These are phyloP conservation scores for Aspergillus pseudoterreus DNA, from an alignment of 2,329 filamentous ascomycete species.

Conservation along the genomic window DNA sequence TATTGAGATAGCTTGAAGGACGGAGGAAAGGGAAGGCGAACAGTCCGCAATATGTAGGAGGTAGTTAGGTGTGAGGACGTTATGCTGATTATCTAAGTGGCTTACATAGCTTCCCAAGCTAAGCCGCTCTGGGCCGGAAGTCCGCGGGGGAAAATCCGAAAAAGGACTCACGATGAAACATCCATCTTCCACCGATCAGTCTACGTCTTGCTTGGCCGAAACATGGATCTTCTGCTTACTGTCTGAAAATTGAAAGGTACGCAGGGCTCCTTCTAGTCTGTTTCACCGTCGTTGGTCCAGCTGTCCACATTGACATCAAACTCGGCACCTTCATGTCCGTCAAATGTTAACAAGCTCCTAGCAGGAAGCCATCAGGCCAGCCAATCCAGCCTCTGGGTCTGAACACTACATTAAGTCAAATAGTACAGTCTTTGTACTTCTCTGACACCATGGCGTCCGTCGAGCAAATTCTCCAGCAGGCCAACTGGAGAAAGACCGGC, in stretches of 20 bases:
- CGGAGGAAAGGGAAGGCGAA: no score
- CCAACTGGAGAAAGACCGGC: conserved; percentile 24
- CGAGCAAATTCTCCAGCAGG: conserved; percentile 20
- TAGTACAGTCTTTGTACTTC: not conserved
- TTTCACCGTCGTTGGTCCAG: no score
- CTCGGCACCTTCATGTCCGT: no score
- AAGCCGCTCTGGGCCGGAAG: conserved; percentile 18
- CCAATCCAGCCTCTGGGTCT: no score
- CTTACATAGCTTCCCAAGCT: not conserved
- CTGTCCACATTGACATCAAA: no score
- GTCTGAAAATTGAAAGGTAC: no score
- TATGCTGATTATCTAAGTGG: not conserved
- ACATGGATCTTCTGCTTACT: conserved; percentile 12
- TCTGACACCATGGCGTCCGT: conserved; percentile 23
- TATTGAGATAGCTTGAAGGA: conserved; percentile 3
- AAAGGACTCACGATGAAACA: not conserved
- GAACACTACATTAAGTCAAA: not conserved
- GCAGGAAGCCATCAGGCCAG: no score
- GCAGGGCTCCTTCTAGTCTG: no score
- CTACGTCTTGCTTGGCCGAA: conserved; percentile 1
- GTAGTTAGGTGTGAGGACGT: not conserved
- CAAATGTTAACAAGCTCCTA: no score
- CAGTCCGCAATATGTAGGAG: not conserved
- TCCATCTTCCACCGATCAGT: not conserved
- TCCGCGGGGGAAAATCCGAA: conserved; percentile 15